These are phyloP conservation scores for Brassica juncea DNA, from an alignment of 345 rosid species.

Conservation along the genomic window DNA sequence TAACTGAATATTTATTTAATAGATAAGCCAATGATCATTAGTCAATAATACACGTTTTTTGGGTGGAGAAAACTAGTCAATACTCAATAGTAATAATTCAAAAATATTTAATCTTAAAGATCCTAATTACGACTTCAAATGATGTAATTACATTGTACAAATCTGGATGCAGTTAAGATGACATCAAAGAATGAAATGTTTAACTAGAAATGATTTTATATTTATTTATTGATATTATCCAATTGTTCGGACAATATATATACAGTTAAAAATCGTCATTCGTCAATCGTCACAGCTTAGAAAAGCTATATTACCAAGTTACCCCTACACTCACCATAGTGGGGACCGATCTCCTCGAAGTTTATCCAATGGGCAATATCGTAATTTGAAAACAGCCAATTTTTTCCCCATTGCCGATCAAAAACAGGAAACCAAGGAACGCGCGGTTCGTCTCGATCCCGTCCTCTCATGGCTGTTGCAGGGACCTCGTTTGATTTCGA, in stretches of 20 bases:
- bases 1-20: background rate
- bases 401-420: slow-evolving; percentile 75
- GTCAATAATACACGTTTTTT: background rate
- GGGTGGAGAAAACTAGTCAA: background rate
- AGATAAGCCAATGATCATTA: background rate
- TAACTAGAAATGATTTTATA: background rate
- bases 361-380: slow-evolving; percentile 42
- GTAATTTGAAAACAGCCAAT: slow-evolving; percentile 43
- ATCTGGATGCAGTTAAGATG: background rate
- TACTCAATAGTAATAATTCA: background rate
- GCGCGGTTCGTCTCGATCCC: slow-evolving; percentile 49
- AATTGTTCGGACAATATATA: slow-evolving; percentile 18
- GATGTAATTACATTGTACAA: background rate
- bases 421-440: slow-evolving; percentile 53
- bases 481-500: slow-evolving; percentile 49
- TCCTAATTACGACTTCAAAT: background rate
- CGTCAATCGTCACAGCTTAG: slow-evolving; percentile 36
- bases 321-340: slow-evolving; percentile 24
- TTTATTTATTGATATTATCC: slow-evolving; percentile 6
- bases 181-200: background rate
- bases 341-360: background rate
- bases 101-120: background rate
- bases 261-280: slow-evolving; percentile 17
- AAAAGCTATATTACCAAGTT: slow-evolving; percentile 22
- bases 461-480: slow-evolving; percentile 61